Evolutionary conservation across 139 green algal genomes (phyloP).

Genomic region (Micractinium conductrix): DNA sequence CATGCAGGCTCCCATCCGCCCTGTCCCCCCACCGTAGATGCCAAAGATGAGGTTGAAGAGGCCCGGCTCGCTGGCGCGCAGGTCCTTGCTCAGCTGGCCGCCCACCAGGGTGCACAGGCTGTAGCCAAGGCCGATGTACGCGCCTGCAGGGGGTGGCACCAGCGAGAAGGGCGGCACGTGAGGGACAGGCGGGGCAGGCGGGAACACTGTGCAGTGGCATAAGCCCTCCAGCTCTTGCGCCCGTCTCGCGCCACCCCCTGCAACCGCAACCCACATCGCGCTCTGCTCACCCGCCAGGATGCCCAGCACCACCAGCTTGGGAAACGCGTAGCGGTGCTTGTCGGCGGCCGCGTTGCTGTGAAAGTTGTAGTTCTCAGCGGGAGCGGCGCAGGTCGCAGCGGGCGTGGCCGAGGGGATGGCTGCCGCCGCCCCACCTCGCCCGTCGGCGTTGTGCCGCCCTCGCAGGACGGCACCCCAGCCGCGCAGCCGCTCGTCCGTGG

Average conservation of each 20-base stretch:
- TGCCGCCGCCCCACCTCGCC: not conserved
- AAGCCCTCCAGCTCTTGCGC: not conserved
- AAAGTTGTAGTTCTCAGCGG: not conserved
- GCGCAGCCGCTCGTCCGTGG: not conserved
- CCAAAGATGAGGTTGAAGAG: slow-evolving; percentile 23
- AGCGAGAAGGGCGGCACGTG: not conserved
- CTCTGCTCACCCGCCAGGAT: not conserved
- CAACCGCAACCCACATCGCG: not conserved
- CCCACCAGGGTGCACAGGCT: slow-evolving; percentile 10
- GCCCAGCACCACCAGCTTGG: slow-evolving; percentile 15
- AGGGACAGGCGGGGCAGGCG: not conserved
- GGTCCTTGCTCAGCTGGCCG: slow-evolving; percentile 1
- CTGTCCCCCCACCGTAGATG: slow-evolving; percentile 4
- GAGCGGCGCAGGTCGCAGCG: not conserved
- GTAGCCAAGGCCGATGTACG: slow-evolving; percentile 19
- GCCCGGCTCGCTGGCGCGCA: not conserved
- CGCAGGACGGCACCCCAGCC: not conserved
- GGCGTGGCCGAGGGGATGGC: not conserved
- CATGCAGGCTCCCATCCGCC: not conserved
- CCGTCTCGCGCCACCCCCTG: not conserved
- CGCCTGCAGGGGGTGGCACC: not conserved
- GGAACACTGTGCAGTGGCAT: not conserved
- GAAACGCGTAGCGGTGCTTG: not conserved
- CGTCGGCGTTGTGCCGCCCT: not conserved
- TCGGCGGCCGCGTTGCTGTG: not conserved